Evolutionary conservation across 306 rosid species (phyloP).

Genomic region (Cicer yamashitae): DNA sequence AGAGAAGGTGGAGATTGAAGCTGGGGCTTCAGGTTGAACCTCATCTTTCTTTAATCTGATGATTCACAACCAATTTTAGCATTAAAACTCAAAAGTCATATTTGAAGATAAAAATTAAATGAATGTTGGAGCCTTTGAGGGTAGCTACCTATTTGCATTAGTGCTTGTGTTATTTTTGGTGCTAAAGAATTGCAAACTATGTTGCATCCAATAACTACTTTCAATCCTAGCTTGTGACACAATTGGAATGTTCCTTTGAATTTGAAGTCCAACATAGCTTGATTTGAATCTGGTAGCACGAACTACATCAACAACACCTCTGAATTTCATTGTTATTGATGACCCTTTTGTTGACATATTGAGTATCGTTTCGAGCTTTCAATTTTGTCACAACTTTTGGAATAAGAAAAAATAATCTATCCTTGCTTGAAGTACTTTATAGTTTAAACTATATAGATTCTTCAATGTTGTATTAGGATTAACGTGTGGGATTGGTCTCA

Average conservation of each 20-base stretch:
- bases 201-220: constrained; percentile 34
- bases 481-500: constrained; percentile 44
- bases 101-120: constrained; percentile 16
- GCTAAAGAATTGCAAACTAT: constrained; percentile 46
- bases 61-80: constrained; percentile 16
- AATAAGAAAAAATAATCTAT: neutral
- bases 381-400: constrained; percentile 22
- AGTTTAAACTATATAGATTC: constrained; percentile 19
- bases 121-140: neutral
- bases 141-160: constrained; percentile 46
- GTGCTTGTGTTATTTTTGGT: constrained; percentile 43
- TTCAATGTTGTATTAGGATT: constrained; percentile 19
- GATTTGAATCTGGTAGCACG: constrained; percentile 32
- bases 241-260: constrained; percentile 39
- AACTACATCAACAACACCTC: constrained; percentile 46
- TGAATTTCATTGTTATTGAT: constrained; percentile 47
- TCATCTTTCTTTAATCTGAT: constrained; percentile 37
- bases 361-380: constrained; percentile 3
- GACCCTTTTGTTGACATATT: constrained; percentile 50
- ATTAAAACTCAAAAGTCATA: constrained; percentile 1
- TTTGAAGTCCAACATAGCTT: neutral
- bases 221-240: constrained; percentile 2
- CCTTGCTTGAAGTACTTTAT: constrained; percentile 13
- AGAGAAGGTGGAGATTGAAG: constrained; percentile 42
- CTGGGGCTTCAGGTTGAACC: constrained; percentile 36